These are phyloP conservation scores for Lunasporangiospora selenospora DNA, from an alignment of 192 early-diverging fungal species.

Conservation along the genomic window DNA sequence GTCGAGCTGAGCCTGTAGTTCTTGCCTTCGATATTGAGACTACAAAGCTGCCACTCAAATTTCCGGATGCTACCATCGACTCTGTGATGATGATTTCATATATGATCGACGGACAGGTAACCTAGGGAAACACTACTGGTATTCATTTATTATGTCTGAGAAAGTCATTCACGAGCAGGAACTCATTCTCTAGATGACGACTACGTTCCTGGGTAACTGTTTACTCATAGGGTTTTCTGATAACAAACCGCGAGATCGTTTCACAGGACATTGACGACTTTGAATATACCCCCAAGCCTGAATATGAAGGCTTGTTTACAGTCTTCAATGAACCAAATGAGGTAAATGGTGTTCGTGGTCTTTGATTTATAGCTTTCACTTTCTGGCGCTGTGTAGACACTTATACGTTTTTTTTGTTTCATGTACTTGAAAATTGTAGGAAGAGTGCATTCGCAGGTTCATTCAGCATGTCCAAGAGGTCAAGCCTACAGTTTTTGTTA, in stretches of 20 bases:
- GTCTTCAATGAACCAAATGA: slow-evolving; percentile 97
- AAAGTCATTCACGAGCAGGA: too few relatives aligned
- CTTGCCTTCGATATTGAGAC: slow-evolving; percentile 99
- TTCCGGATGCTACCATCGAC: slow-evolving; percentile 91
- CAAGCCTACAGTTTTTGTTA: slow-evolving; percentile 88
- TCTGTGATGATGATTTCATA: slow-evolving; percentile 99
- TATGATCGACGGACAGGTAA: slow-evolving; percentile 97
- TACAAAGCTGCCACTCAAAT: slow-evolving; percentile 96
- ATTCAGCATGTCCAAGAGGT: slow-evolving; percentile 89
- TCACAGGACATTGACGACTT: slow-evolving; percentile 96
- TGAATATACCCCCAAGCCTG: slow-evolving; percentile 96
- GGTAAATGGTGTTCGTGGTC: slow-evolving; percentile 43
- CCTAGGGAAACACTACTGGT: too few relatives aligned
- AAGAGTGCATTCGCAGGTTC: slow-evolving; percentile 79
- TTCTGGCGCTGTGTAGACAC: background rate
- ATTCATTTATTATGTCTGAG: too few relatives aligned
- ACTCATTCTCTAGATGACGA: too few relatives aligned
- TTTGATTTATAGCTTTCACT: background rate
- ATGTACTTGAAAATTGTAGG: slow-evolving; percentile 34
- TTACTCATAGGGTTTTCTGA: slow-evolving; percentile 83
- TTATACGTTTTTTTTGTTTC: background rate
- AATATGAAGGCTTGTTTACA: slow-evolving; percentile 93
- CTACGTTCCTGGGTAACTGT: too few relatives aligned
- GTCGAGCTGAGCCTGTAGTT: slow-evolving; percentile 94
- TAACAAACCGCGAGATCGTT: slow-evolving; percentile 97